Percentiles rank a stretch among this genome's conserved stretches.
Conservation (phyloP, 169 alveolate genomes). For the Neospora caninum region DNA sequence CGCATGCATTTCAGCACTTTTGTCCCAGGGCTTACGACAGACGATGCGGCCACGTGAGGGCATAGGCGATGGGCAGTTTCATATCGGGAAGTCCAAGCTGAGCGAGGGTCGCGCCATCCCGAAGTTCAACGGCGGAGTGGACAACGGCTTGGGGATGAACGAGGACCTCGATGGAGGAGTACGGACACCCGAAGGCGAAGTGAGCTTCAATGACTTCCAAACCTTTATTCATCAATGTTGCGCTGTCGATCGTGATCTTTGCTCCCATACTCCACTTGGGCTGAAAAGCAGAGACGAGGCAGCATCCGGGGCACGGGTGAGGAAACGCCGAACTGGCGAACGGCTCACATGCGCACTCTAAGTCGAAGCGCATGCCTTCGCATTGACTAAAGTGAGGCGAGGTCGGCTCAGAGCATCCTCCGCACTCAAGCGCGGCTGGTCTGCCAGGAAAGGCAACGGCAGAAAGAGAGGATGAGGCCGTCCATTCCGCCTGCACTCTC, state of each 20-base stretch:
- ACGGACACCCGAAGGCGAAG: constrained; percentile 81
- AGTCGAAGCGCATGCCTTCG: too few species aligned
- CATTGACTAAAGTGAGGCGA: too few species aligned
- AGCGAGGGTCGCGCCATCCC: constrained; percentile 82
- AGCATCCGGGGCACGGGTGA: too few species aligned
- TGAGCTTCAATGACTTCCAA: constrained; percentile 88
- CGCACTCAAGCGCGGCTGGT: too few species aligned
- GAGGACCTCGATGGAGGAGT: constrained; percentile 75
- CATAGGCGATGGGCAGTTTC: constrained; percentile 82
- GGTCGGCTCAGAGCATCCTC: too few species aligned
- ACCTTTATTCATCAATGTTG: constrained; percentile 90
- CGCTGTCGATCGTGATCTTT: constrained; percentile 86
- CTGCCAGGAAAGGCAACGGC: too few species aligned
- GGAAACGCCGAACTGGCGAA: neutral
- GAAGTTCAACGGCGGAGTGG: constrained; percentile 84
- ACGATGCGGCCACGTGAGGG: constrained; percentile 79
- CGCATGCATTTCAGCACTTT: too few species aligned
- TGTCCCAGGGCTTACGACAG: constrained; percentile 23
- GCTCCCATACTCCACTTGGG: constrained; percentile 90
- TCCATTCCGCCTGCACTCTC: too few species aligned
- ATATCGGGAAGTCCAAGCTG: constrained; percentile 87
- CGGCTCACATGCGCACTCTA: too few species aligned
- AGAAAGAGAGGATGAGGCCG: too few species aligned
- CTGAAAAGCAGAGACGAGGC: constrained; percentile 61
- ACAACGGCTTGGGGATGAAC: constrained; percentile 86